Conservation (phyloP, 805 yeast species). For the Suhomyces prunicola region DNA sequence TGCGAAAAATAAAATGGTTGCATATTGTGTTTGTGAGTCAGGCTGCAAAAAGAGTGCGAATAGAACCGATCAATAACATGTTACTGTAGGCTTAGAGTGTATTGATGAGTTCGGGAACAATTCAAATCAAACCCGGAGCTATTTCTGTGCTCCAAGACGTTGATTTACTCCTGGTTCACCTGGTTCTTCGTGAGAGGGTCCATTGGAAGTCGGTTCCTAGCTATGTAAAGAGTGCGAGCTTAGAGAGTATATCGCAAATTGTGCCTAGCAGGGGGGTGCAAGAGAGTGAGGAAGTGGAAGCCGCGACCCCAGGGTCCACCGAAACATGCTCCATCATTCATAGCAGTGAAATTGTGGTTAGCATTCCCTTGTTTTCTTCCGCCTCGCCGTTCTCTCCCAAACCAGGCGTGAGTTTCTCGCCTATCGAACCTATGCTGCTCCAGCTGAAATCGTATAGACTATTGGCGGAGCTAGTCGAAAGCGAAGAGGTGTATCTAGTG, state of each 20-base stretch:
- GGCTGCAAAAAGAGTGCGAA: slow-evolving; percentile 4
- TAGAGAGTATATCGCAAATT: background rate
- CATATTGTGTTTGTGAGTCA: slow-evolving; percentile 4
- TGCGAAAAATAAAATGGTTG: background rate
- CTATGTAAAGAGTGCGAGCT: background rate
- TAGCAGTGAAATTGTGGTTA: background rate
- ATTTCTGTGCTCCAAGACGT: background rate
- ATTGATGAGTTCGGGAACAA: background rate
- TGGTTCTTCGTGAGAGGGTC: background rate
- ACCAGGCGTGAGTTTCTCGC: slow-evolving; percentile 19
- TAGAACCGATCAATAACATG: background rate
- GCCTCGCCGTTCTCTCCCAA: slow-evolving; percentile 13
- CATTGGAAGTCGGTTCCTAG: background rate
- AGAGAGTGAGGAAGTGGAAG: background rate
- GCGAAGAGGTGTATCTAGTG: slow-evolving; percentile 47
- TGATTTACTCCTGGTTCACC: background rate
- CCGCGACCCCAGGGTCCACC: background rate
- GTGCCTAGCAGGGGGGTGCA: background rate
- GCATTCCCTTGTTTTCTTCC: background rate
- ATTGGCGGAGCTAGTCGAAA: slow-evolving; percentile 47
- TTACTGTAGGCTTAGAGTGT: background rate
- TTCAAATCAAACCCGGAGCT: background rate
- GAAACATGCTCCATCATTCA: background rate
- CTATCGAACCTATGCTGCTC: slow-evolving; percentile 4
- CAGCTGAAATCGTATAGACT: slow-evolving; percentile 20